A percentile compares a stretch with the other conserved stretches of the same genome.
These are phyloP conservation scores for Schizochytrium sp. DNA, from an alignment of 108 stramenopile genomes.

Conservation along the genomic window DNA sequence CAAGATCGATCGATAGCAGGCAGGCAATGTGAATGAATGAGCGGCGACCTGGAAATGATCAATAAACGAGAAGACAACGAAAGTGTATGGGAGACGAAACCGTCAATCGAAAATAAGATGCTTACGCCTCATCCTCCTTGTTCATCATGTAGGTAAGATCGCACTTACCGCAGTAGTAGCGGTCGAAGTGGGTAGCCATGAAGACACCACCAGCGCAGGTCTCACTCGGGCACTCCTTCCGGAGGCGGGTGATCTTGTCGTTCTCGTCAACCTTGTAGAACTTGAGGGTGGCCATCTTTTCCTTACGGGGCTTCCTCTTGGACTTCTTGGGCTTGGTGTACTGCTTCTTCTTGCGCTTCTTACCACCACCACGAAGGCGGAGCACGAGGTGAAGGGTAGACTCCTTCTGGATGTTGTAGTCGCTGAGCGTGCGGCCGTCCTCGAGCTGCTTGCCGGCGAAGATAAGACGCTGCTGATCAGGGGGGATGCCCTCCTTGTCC, in stretches of 20 bases:
- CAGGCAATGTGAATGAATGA: too few species aligned
- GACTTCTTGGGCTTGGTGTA: conserved; percentile 99
- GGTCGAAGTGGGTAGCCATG: conserved; percentile 98
- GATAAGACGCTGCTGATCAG: too few species aligned
- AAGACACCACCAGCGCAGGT: conserved; percentile 94
- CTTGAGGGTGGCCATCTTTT: conserved; percentile 96
- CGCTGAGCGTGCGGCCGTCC: conserved; percentile 87
- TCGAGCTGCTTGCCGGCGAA: too few species aligned
- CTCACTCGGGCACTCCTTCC: conserved; percentile 94
- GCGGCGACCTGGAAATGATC: too few species aligned
- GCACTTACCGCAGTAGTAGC: conserved; percentile 99
- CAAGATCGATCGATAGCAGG: too few species aligned
- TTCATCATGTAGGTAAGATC: conserved; percentile 92
- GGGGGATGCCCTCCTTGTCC: too few species aligned
- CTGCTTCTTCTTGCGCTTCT: conserved; percentile 56
- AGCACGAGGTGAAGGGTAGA: conserved; percentile 95
- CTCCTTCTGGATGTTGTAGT: conserved; percentile 97
- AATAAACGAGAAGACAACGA: too few species aligned
- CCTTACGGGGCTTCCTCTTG: conserved; percentile 92
- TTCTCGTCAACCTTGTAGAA: conserved; percentile 98
- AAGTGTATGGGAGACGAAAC: too few species aligned
- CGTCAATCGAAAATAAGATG: too few species aligned
- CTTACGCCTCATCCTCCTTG: conserved; percentile 70
- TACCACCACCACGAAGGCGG: conserved; percentile 84
- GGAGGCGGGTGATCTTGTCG: conserved; percentile 94